Evolutionary conservation across 164 flowering plant genomes (phyloP).

Genomic region (Kalanchoe fedtschenkoi): DNA sequence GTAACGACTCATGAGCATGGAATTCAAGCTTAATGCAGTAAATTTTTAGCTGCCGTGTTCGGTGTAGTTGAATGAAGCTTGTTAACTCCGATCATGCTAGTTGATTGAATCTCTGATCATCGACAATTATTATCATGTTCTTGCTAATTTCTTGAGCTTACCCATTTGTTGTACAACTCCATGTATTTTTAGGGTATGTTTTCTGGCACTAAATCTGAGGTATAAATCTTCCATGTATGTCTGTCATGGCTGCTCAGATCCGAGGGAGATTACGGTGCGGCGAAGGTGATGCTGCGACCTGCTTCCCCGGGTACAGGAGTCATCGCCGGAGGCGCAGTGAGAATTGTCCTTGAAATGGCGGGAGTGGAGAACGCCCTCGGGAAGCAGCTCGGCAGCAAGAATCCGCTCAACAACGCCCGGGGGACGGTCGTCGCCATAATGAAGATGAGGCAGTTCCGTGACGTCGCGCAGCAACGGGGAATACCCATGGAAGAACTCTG

Average conservation of each 20-base stretch:
- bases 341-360: conserved; percentile 88
- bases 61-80: neutral
- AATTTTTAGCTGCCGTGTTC: neutral
- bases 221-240: neutral
- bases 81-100: too few relatives aligned
- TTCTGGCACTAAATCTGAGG: too few relatives aligned
- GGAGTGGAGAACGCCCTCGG: conserved; percentile 95
- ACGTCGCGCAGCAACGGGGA: conserved; percentile 77
- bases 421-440: conserved; percentile 74
- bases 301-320: conserved; percentile 97
- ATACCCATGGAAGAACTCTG: conserved; percentile 97
- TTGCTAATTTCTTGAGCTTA: neutral
- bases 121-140: neutral
- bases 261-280: conserved; percentile 88
- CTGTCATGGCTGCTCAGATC: conserved; percentile 30
- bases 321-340: conserved; percentile 92
- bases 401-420: conserved; percentile 92
- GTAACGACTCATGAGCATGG: too few relatives aligned
- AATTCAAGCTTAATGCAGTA: too few relatives aligned
- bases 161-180: too few relatives aligned
- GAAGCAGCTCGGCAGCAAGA: conserved; percentile 83
- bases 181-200: too few relatives aligned
- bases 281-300: conserved; percentile 97
- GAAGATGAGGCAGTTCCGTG: conserved; percentile 72
- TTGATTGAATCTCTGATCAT: too few relatives aligned